phyloP scores from a whole-genome alignment of 331 rosid species.

The Telfairia occidentalis region DNA sequence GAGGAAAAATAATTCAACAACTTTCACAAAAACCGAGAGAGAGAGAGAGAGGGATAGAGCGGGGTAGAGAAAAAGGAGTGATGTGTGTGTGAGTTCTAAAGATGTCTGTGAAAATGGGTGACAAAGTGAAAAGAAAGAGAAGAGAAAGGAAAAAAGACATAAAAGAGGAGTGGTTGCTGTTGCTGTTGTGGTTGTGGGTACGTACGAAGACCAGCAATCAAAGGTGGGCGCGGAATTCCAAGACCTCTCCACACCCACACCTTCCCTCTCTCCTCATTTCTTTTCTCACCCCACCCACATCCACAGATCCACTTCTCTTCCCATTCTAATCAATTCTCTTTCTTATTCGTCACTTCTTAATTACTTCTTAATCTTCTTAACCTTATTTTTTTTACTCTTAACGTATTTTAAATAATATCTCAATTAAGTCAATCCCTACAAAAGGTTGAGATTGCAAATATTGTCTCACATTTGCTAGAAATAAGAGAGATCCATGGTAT shows the following conservation, averaged over 20 bases:
- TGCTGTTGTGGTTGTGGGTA: conserved; percentile 11
- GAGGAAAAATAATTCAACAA: background rate
- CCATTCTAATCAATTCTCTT: too few relatives aligned
- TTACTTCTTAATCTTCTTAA: too few relatives aligned
- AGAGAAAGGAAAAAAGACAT: background rate
- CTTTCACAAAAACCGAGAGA: conserved; percentile 2
- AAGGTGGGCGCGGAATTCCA: conserved; percentile 6
- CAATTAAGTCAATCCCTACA: too few relatives aligned
- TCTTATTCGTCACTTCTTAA: too few relatives aligned
- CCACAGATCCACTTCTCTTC: too few relatives aligned
- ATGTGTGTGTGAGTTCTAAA: background rate
- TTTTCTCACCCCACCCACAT: background rate
- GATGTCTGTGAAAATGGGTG: conserved; percentile 12
- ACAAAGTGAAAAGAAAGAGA: conserved; percentile 6
- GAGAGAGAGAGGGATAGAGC: background rate
- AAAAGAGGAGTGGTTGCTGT: conserved; percentile 10
- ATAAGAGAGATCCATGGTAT: too few relatives aligned
- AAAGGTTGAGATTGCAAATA: too few relatives aligned
- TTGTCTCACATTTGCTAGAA: too few relatives aligned
- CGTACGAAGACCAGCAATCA: conserved; percentile 10
- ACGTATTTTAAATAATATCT: too few relatives aligned
- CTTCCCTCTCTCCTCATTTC: background rate
- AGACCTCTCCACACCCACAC: background rate
- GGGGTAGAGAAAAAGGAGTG: background rate
- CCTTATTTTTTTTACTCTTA: too few relatives aligned